Conservation (phyloP, 139 green algal genomes). For the Picochlorum sp. region DNA sequence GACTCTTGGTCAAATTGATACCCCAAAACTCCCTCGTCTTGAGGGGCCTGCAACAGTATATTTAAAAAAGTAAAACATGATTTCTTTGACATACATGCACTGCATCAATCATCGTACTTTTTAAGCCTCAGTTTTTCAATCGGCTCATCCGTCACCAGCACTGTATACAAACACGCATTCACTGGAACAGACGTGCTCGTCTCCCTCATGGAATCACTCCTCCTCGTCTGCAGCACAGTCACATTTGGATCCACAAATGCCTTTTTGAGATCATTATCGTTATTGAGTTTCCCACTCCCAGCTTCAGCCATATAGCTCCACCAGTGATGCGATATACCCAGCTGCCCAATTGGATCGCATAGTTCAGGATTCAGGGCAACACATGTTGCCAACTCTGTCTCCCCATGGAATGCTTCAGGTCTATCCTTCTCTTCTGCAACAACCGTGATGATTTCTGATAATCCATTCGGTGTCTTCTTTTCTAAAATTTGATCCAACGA, state of each 20-base stretch:
- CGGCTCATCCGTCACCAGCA: slow-evolving; percentile 28
- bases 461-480: neutral
- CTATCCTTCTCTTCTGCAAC: slow-evolving; percentile 3
- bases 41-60: neutral
- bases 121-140: slow-evolving; percentile 23
- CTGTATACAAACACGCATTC: slow-evolving; percentile 26
- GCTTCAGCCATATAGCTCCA: slow-evolving; percentile 8
- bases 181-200: neutral
- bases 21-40: neutral
- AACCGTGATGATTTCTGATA: slow-evolving; percentile 2
- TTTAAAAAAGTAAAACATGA: too few species aligned
- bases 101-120: neutral
- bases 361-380: neutral
- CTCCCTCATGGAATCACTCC: neutral
- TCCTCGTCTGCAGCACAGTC: neutral
- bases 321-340: slow-evolving; percentile 10
- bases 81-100: neutral
- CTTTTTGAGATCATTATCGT: neutral
- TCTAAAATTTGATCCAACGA: too few species aligned
- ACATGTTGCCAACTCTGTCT: neutral
- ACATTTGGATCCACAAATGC: neutral
- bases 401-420: neutral
- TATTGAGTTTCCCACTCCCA: neutral
- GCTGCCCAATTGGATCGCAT: neutral
- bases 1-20: neutral